A percentile compares a stretch with the other conserved stretches of the same genome.
Evolutionary conservation across 176 grass and related monocot genomes (phyloP).

Genomic region (Oryza glumipatula): DNA sequence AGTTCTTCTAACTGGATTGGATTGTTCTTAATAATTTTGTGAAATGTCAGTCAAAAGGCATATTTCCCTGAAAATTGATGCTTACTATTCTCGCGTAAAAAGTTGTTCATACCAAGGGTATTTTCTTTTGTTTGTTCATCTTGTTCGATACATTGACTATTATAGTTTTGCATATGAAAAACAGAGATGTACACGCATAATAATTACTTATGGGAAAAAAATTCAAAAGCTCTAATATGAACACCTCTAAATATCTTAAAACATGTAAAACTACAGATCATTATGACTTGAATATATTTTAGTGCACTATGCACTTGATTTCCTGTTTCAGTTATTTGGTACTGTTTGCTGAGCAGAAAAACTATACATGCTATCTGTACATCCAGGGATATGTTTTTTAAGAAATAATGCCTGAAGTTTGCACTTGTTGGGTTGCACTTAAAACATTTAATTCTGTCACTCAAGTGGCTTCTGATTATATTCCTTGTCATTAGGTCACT

Average conservation of each 20-base stretch:
- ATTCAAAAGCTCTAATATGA: not conserved
- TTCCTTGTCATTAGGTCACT: constrained; percentile 64
- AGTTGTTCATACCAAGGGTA: not conserved
- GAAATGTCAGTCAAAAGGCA: not conserved
- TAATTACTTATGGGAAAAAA: not conserved
- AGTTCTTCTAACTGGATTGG: no score
- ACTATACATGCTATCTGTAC: not conserved
- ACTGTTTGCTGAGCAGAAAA: constrained; percentile 14
- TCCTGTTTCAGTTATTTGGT: not conserved
- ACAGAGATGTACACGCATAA: not conserved
- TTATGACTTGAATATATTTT: not conserved
- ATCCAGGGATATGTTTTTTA: not conserved
- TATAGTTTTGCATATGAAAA: not conserved
- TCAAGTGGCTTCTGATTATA: constrained; percentile 28
- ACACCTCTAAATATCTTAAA: not conserved
- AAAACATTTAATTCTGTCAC: not conserved
- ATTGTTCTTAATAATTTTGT: not conserved
- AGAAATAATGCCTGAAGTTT: not conserved
- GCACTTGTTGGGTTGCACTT: not conserved
- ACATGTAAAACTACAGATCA: not conserved
- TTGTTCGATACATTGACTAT: not conserved
- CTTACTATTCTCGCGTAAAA: not conserved
- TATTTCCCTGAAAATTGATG: not conserved
- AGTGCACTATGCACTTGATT: not conserved
- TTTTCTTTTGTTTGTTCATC: not conserved